Evolutionary conservation across 164 flowering plant species (phyloP).

Genomic region (Vitis rotundifolia): DNA sequence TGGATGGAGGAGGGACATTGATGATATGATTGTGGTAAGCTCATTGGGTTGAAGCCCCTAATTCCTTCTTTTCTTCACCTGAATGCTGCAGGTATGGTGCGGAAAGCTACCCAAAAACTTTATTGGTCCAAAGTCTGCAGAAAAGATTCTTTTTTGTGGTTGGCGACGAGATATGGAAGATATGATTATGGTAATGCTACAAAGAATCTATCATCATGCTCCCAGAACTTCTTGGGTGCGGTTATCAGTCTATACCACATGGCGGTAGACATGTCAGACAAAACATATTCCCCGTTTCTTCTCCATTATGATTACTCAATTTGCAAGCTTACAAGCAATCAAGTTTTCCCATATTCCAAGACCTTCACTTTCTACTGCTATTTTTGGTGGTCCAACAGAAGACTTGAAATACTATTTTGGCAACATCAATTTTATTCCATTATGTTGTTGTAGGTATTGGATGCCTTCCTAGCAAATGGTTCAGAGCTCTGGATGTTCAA

Average conservation of each 20-base stretch:
- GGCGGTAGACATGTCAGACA: constrained; percentile 24
- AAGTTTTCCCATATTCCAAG: not conserved
- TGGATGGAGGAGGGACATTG: constrained; percentile 94
- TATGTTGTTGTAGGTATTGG: constrained; percentile 57
- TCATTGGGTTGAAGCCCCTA: constrained; percentile 53
- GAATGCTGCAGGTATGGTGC: constrained; percentile 72
- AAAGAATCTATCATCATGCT: constrained; percentile 23
- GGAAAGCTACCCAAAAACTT: constrained; percentile 70
- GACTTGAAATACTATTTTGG: not conserved
- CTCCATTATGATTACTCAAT: not conserved
- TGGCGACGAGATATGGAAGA: constrained; percentile 96
- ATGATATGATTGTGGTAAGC: constrained; percentile 95
- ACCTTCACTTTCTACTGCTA: too few species aligned
- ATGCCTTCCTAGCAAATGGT: constrained; percentile 71
- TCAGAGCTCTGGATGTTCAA: constrained; percentile 93
- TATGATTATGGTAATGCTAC: constrained; percentile 76
- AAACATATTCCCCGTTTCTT: constrained; percentile 4
- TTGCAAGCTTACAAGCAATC: not conserved
- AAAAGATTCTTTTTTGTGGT: constrained; percentile 83
- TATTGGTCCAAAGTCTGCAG: constrained; percentile 51
- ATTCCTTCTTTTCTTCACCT: constrained; percentile 48
- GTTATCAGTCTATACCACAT: constrained; percentile 12
- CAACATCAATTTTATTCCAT: not conserved
- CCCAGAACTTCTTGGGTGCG: constrained; percentile 24
- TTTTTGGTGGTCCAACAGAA: too few species aligned